Evolutionary conservation across 1,284 basidiomycete species (phyloP), one percentile per base, ranked within the genome.

Genomic region (Meira nashicola): DNA sequence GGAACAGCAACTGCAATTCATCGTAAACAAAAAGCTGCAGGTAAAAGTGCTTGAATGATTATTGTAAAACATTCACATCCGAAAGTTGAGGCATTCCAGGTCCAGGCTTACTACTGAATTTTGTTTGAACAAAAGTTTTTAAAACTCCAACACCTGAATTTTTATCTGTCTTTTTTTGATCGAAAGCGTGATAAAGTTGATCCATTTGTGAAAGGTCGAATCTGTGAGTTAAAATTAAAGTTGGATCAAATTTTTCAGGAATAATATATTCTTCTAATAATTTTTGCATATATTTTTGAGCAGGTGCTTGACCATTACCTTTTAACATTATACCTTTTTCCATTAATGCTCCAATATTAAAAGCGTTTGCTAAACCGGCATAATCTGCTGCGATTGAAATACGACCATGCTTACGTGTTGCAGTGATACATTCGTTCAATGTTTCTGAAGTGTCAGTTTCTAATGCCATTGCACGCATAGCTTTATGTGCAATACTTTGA

Each of bases 271-370:
- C 61, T 39, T 52, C 39, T 33, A 70, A 54, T 11, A 70, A 53
- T 69, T 87, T 84, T 56, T 87, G 80, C 87, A 87, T 89, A 79
- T 88, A 89, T 54, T 83, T 81, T 74, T 87, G 86, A 0, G 86
- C 85, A 1, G 88, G 88, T 0, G 87, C 87, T 68, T 80, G 79
- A 37, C 67, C 62, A 59, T 64, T 62, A 41, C 65, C 67, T 47
- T 66, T 63, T 33, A 70, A 54, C n/a, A 51, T 53, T 33, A 77
- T 63, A 14, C 79, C 80, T 78, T 87, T 88, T 81, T 90, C 87
- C 88, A 90, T 89, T 50, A 90, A 71, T 0, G 87, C 86, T 2
- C 86, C 86, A 50, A 88, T 83, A 75, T 88, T 87, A 79, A 89
- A 84, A 54, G 6, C 39, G 23, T 44, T 39, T 15, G 43, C 53